Evolutionary conservation across 352 stramenopile species (phyloP).

Genomic region (Aphanomyces invadans): DNA sequence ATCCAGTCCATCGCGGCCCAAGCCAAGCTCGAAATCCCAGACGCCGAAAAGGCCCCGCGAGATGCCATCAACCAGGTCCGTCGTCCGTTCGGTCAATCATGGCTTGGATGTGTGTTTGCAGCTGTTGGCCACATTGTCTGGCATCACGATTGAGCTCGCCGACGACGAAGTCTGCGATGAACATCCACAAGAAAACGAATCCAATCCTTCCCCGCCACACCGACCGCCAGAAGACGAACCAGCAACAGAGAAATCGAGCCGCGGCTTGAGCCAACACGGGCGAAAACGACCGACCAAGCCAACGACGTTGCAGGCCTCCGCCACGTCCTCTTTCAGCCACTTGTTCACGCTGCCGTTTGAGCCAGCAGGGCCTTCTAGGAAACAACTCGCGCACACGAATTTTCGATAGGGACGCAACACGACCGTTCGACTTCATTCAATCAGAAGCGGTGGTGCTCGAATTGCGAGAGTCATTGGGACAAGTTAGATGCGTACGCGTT

Average conservation of each 20-base stretch:
- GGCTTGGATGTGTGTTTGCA: background rate
- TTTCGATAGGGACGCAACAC: background rate
- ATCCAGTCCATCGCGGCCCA: background rate
- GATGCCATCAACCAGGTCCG: constrained; percentile 15
- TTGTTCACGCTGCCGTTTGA: constrained; percentile 23
- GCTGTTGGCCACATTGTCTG: constrained; percentile 6
- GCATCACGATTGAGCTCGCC: constrained; percentile 19
- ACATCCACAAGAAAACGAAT: background rate
- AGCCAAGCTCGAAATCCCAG: constrained; percentile 12
- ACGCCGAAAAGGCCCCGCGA: constrained; percentile 5
- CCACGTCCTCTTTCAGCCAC: constrained; percentile 14
- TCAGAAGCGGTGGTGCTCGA: too few relatives aligned
- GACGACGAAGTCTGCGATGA: constrained; percentile 19
- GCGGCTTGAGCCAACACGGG: too few relatives aligned
- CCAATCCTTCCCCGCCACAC: too few relatives aligned
- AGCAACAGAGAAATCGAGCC: too few relatives aligned
- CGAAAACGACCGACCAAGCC: background rate
- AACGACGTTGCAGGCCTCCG: background rate
- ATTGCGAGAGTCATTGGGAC: background rate
- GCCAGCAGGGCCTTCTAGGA: background rate
- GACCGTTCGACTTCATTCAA: too few relatives aligned
- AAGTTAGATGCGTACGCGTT: constrained; percentile 25
- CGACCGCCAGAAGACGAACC: constrained; percentile 6
- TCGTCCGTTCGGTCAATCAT: background rate
- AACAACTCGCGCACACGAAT: background rate